These are phyloP conservation scores for Avicennia marina DNA, from an alignment of 257 asterid species.

Conservation along the genomic window DNA sequence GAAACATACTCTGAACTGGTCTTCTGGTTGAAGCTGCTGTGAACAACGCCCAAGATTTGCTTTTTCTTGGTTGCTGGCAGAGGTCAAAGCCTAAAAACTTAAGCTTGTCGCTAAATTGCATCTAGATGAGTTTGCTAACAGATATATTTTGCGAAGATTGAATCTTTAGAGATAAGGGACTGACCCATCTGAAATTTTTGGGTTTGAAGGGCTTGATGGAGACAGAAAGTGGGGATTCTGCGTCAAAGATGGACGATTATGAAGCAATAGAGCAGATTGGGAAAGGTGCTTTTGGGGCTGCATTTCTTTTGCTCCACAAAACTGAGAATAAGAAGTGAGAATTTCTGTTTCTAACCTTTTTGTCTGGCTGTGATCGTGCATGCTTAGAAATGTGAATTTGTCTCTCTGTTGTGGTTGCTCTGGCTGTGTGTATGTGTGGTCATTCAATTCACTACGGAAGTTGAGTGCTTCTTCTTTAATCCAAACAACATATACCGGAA, in stretches of 20 bases:
- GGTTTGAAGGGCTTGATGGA: conserved; percentile 50
- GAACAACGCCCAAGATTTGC: conserved; percentile 16
- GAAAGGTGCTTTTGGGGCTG: conserved; percentile 74
- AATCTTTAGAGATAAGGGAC: too few relatives aligned
- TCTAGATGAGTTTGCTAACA: not conserved
- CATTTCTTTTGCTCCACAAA: conserved; percentile 74
- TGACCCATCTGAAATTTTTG: conserved; percentile 19
- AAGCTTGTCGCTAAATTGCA: conserved; percentile 8
- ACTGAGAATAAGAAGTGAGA: conserved; percentile 66
- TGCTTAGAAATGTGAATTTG: too few relatives aligned
- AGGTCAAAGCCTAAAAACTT: conserved; percentile 10
- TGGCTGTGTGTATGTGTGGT: too few relatives aligned
- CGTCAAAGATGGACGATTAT: conserved; percentile 71
- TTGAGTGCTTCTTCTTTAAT: too few relatives aligned
- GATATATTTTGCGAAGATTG: not conserved
- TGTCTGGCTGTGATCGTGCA: not conserved
- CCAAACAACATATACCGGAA: too few relatives aligned
- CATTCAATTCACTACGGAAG: too few relatives aligned
- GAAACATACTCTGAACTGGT: not conserved
- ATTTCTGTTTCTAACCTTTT: not conserved
- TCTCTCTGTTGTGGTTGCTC: too few relatives aligned
- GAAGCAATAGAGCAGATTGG: conserved; percentile 89
- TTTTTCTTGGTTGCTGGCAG: conserved; percentile 6
- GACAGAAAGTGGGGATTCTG: conserved; percentile 40
- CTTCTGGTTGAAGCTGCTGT: conserved; percentile 19